A percentile compares a stretch with the other conserved stretches of the same genome.
Evolutionary conservation across 2,329 filamentous ascomycete genomes (phyloP).

Genomic region (Exophiala phaeomuriformis): DNA sequence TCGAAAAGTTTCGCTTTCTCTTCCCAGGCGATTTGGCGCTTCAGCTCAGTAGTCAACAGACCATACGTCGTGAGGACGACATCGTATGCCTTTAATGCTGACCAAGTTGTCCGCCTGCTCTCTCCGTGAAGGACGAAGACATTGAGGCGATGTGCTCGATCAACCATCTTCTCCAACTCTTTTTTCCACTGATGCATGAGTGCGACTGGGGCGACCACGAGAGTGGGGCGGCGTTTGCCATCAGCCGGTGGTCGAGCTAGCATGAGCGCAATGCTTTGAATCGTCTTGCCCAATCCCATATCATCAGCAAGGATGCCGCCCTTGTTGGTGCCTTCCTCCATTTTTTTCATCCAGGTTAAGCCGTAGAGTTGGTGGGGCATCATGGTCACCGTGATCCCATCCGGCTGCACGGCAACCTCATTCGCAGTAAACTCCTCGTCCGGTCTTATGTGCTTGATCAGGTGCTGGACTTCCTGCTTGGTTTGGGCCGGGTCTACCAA

Average conservation of each 20-base stretch:
- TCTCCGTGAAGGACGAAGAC: constrained; percentile 63
- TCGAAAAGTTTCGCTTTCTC: constrained; percentile 44
- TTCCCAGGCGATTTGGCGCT: constrained; percentile 49
- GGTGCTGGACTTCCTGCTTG: constrained; percentile 60
- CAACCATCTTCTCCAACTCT: constrained; percentile 67
- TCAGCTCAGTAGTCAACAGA: constrained; percentile 60
- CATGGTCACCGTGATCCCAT: constrained; percentile 58
- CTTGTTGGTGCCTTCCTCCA: constrained; percentile 63
- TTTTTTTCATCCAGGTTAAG: constrained; percentile 66
- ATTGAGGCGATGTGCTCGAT: constrained; percentile 50
- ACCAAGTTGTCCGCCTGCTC: constrained; percentile 51
- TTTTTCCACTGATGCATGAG: constrained; percentile 77
- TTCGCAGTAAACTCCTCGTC: constrained; percentile 62
- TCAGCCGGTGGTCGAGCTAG: constrained; percentile 57
- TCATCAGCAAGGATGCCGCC: constrained; percentile 73
- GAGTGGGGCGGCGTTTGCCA: constrained; percentile 59
- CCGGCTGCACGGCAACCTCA: constrained; percentile 47
- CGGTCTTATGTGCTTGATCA: constrained; percentile 66
- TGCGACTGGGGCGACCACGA: constrained; percentile 74
- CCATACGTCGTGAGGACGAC: constrained; percentile 75
- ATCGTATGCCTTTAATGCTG: constrained; percentile 58
- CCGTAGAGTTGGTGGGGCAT: constrained; percentile 79
- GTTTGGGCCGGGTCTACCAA: constrained; percentile 44
- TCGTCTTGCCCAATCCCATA: constrained; percentile 79
- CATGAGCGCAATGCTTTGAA: constrained; percentile 74